A percentile compares a stretch with the other conserved stretches of the same genome.
Conservation (phyloP, 306 rosid species). For the Prunus mongolica region DNA sequence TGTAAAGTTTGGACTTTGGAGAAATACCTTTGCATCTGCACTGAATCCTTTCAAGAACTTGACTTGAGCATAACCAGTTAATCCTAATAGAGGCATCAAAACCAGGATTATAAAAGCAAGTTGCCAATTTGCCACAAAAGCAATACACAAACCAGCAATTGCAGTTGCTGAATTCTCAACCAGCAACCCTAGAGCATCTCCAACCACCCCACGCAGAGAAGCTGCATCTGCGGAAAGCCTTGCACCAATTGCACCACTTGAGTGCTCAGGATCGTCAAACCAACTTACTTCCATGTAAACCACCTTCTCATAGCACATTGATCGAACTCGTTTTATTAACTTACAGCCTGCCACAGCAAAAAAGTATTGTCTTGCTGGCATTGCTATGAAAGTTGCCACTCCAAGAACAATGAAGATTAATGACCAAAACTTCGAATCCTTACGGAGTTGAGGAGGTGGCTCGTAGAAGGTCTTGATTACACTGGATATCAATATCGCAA, state of each 20-base stretch:
- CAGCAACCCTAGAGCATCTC: slow-evolving; percentile 64
- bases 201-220: slow-evolving; percentile 56
- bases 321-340: slow-evolving; percentile 58
- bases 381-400: slow-evolving; percentile 23
- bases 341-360: slow-evolving; percentile 71
- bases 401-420: slow-evolving; percentile 43
- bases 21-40: slow-evolving; percentile 62
- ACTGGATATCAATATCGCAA: slow-evolving; percentile 46
- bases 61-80: slow-evolving; percentile 49
- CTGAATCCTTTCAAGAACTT: slow-evolving; percentile 59
- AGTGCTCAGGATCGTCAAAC: slow-evolving; percentile 68
- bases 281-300: slow-evolving; percentile 73
- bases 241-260: slow-evolving; percentile 76
- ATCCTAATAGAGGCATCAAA: slow-evolving; percentile 51
- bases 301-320: slow-evolving; percentile 64
- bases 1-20: not conserved
- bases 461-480: slow-evolving; percentile 56
- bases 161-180: slow-evolving; percentile 49
- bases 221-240: slow-evolving; percentile 79
- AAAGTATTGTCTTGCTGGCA: slow-evolving; percentile 47
- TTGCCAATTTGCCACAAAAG: slow-evolving; percentile 66
- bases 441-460: slow-evolving; percentile 49
- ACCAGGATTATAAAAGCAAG: slow-evolving; percentile 57
- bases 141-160: slow-evolving; percentile 54
- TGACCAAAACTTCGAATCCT: slow-evolving; percentile 68